These are phyloP conservation scores for Ceratobasidium sp. DNA, from an alignment of 1,284 basidiomycete species.

Conservation along the genomic window DNA sequence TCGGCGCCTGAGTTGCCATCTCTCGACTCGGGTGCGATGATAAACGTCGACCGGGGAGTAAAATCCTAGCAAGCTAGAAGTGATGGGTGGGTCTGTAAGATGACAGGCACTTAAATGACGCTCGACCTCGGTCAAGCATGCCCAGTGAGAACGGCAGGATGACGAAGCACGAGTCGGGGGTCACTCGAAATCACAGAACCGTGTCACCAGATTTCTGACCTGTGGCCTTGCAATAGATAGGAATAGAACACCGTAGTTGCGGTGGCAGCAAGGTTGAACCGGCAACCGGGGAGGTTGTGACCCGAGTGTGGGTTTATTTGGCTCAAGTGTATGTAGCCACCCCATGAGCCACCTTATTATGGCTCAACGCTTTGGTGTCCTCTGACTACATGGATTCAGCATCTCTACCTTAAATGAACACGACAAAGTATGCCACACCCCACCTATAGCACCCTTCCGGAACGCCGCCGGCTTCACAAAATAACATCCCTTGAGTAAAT, in stretches of 20 bases:
- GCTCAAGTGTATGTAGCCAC: not conserved
- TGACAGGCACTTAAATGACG: constrained; percentile 5
- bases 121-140: constrained; percentile 27
- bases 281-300: not conserved
- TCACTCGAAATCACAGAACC: not conserved
- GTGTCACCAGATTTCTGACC: not conserved
- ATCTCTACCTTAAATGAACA: too few species aligned
- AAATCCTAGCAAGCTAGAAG: not conserved
- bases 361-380: not conserved
- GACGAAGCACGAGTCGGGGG: constrained; percentile 18
- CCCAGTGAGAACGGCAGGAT: constrained; percentile 13
- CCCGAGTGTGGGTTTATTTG: constrained; percentile 1
- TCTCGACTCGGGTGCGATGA: constrained; percentile 9
- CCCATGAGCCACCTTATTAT: not conserved
- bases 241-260: not conserved
- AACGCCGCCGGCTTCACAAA: too few species aligned
- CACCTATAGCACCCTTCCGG: too few species aligned
- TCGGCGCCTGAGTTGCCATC: constrained; percentile 52
- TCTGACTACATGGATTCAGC: too few species aligned
- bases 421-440: too few species aligned
- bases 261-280: not conserved
- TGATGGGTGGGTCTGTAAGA: not conserved
- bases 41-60: not conserved
- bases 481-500: too few species aligned
- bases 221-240: not conserved